Conservation (phyloP, 805 yeast genomes). For the Clavispora carvajalis region DNA sequence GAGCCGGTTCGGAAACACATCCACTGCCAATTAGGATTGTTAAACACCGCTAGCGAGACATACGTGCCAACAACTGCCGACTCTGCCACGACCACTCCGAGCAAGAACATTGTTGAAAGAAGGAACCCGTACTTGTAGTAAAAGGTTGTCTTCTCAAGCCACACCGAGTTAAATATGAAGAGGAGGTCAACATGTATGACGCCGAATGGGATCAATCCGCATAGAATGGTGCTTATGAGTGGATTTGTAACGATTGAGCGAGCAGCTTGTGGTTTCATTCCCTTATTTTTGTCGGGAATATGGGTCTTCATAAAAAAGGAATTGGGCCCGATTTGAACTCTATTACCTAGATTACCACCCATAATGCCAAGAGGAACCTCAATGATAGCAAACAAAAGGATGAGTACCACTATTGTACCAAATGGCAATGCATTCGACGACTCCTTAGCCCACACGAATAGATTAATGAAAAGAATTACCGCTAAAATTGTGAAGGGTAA, state of each 20-base stretch:
- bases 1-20: constrained; percentile 63
- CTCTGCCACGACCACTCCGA: constrained; percentile 62
- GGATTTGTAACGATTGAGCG: constrained; percentile 20
- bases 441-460: constrained; percentile 70
- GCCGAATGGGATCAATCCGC: constrained; percentile 75
- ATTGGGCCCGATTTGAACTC: constrained; percentile 17
- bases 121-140: constrained; percentile 79
- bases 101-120: constrained; percentile 52
- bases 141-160: constrained; percentile 75
- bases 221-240: constrained; percentile 33
- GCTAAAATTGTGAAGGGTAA: constrained; percentile 46
- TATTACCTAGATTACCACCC: constrained; percentile 60
- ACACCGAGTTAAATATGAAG: constrained; percentile 67
- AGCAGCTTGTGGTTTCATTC: neutral
- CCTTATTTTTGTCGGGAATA: constrained; percentile 1
- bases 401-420: constrained; percentile 59
- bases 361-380: constrained; percentile 70
- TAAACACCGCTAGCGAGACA: constrained; percentile 48
- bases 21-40: constrained; percentile 78
- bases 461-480: constrained; percentile 52
- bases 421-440: constrained; percentile 76
- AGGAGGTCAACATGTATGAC: constrained; percentile 75
- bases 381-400: constrained; percentile 56
- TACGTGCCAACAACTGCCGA: constrained; percentile 67
- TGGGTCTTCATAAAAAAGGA: constrained; percentile 16